Base-by-base conservation (phyloP, 2,329 filamentous ascomycete species). In the Hypomyces perniciosus region DNA sequence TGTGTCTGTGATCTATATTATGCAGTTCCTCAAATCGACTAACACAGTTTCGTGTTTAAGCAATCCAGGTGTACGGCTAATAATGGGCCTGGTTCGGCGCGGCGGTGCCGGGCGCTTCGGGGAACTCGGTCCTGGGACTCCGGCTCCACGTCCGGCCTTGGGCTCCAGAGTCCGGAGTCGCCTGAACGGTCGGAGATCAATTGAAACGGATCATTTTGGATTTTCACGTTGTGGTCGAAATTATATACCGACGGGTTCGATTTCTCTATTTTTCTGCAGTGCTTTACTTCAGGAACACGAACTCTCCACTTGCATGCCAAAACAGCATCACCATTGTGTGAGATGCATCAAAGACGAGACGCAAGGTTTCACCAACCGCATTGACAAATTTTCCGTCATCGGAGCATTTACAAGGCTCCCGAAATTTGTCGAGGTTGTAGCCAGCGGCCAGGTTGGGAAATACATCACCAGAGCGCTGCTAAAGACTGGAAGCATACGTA, bases 361-460 rank as follows among this genome's bases (percentile, higher is more conserved):
- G 2, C 41, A 56, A 12, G 67, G 66, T 54, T 72, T 70, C 62
- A 56, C 52, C 47, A 76, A 76, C 58, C 56, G 59, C 44, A 65
- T 76, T 8, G 65, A 73, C 52, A 72, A 65, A 35, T 66, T 77
- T 0, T 73, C 73, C 20, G 70, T 77, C 10, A 66, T 77, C 12
- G 74, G 75, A 7, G 75, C 20, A 5, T 8, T 12, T 33, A 7
- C 2, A 13, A 37, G 12, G 37, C 44, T 43, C 8, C 47, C 9
- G 10, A 27, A 37, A 8, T 27, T 35, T 3, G 20, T 20, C 20
- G 3, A 20, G 20, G 4, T 12, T 41, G 7, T 50, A 46, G 50
- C 50, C 40, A 46, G 50, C 44, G 74, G 74, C 31, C 65, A 61
- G n/a, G 57, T 76, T 37, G 74, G 74, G 37, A 62, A 59, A 5